Conservation (phyloP, 176 grass and related monocot genomes). For the Aegilops longissima region DNA sequence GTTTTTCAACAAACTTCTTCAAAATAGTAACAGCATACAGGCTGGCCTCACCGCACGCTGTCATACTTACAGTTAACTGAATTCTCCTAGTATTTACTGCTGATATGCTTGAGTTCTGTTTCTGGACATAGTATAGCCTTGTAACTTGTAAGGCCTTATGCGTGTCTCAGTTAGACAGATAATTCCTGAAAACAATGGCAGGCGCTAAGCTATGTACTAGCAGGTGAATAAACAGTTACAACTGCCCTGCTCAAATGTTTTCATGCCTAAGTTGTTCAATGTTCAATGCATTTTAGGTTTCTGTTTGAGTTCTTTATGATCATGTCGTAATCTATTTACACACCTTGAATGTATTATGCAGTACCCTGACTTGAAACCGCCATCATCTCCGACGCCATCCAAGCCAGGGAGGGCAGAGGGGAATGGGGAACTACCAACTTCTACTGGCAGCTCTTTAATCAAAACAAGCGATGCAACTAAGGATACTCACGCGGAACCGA, state of each 20-base stretch:
- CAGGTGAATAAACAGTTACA: not conserved
- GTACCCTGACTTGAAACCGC: constrained; percentile 60
- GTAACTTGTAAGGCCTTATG: not conserved
- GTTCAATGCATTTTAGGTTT: not conserved
- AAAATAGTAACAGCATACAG: not conserved
- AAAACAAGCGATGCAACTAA: not conserved
- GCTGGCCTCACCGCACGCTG: not conserved
- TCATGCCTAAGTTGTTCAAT: not conserved
- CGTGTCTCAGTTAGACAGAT: not conserved
- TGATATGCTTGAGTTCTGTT: not conserved
- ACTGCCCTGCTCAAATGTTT: not conserved
- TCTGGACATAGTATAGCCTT: not conserved
- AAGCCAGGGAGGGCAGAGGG: constrained; percentile 24
- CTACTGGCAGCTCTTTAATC: constrained; percentile 20
- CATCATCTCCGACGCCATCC: constrained; percentile 46
- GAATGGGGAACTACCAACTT: constrained; percentile 24
- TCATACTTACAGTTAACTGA: not conserved
- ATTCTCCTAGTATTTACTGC: not conserved
- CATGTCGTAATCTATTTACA: not conserved
- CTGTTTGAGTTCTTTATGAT: not conserved
- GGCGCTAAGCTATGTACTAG: not conserved
- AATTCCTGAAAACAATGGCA: not conserved
- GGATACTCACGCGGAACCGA: constrained; percentile 16
- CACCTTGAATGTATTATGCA: constrained; percentile 32
- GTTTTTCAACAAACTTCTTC: not conserved